Conservation (phyloP, 768 basidiomycete genomes). For the Obba rivulosa region DNA sequence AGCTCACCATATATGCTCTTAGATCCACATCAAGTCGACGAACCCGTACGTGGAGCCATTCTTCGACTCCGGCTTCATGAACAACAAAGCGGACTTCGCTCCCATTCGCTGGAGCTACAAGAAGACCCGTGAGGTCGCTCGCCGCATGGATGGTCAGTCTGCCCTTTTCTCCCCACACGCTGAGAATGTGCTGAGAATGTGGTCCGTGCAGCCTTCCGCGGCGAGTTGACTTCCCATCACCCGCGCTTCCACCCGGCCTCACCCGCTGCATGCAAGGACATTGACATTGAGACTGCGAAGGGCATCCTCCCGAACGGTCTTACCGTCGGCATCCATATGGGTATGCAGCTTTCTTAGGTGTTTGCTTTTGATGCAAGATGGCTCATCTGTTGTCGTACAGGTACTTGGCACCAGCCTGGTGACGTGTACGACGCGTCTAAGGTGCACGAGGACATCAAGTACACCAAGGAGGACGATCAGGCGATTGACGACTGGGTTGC, state of each 20-base stretch:
- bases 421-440: conserved; percentile 49
- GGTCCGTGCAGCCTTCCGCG: conserved; percentile 49
- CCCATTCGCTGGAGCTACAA: conserved; percentile 77
- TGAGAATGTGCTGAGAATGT: background rate
- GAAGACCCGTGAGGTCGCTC: conserved; percentile 66
- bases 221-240: conserved; percentile 67
- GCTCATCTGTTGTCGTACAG: conserved; percentile 10
- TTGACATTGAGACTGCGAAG: conserved; percentile 65
- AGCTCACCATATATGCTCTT: background rate
- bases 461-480: conserved; percentile 61
- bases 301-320: conserved; percentile 53
- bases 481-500: conserved; percentile 70
- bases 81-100: conserved; percentile 71
- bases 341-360: conserved; percentile 22
- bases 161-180: background rate
- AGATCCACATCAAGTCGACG: conserved; percentile 59
- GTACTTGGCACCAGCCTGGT: conserved; percentile 57
- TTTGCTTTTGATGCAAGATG: background rate
- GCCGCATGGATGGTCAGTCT: conserved; percentile 59
- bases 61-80: conserved; percentile 78
- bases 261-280: conserved; percentile 52
- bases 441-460: conserved; percentile 61
- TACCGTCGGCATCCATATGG: conserved; percentile 72
- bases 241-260: conserved; percentile 71
- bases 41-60: conserved; percentile 59